Conservation (phyloP, 768 basidiomycete genomes). For the Trametes villosa region DNA sequence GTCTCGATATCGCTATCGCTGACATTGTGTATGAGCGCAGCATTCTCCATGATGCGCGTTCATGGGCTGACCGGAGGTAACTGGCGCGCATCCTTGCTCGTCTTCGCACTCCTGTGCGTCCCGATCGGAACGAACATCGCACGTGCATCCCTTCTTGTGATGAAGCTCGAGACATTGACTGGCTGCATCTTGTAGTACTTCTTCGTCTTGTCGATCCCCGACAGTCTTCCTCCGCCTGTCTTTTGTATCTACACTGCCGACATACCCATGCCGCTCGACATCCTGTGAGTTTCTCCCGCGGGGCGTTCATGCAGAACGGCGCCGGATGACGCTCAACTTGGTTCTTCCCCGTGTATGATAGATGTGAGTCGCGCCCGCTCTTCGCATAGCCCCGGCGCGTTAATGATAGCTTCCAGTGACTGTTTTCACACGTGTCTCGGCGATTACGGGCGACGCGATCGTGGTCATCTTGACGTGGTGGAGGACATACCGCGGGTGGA, state of each 20-base stretch:
- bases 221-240: not conserved
- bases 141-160: not conserved
- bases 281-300: not conserved
- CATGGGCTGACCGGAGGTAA: not conserved
- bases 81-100: not conserved
- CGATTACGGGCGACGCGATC: not conserved
- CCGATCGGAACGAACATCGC: not conserved
- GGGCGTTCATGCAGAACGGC: too few species aligned
- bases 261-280: not conserved
- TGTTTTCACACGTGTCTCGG: not conserved
- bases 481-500: not conserved
- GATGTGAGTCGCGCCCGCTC: not conserved
- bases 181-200: not conserved
- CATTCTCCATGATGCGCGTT: not conserved
- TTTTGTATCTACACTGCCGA: not conserved
- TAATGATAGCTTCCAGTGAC: not conserved
- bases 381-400: too few species aligned
- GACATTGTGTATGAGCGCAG: not conserved
- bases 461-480: not conserved
- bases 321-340: too few species aligned
- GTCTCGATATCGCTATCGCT: not conserved
- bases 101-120: not conserved
- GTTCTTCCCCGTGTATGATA: not conserved
- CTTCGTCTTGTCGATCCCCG: not conserved
- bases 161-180: not conserved